Percentiles rank a stretch among this genome's conserved stretches.
Conservation (phyloP, 495 filamentous ascomycete species). For the Penicillium goetzii region DNA sequence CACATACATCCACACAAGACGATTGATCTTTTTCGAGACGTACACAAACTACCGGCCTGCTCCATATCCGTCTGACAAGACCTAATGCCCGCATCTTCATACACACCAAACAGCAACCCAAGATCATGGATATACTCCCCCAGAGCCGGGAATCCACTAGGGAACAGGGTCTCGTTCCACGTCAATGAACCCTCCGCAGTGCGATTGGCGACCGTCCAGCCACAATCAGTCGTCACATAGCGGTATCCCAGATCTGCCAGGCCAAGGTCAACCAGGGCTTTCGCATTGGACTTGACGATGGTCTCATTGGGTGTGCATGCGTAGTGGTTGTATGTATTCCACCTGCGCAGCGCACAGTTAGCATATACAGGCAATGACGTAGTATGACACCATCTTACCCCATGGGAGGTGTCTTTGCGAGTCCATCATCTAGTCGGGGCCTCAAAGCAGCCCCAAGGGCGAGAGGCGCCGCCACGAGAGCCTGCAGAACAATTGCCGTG, state of each 20-base stretch:
- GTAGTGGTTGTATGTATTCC: conserved; percentile 63
- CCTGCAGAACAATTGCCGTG: background rate
- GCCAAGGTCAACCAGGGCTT: conserved; percentile 58
- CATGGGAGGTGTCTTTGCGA: conserved; percentile 40
- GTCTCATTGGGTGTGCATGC: conserved; percentile 51
- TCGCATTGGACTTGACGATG: conserved; percentile 54
- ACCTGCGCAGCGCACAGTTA: conserved; percentile 32
- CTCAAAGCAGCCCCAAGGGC: conserved; percentile 10
- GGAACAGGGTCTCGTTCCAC: conserved; percentile 58
- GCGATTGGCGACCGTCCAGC: conserved; percentile 53
- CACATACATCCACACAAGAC: background rate
- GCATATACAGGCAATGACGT: background rate
- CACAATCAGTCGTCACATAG: conserved; percentile 61
- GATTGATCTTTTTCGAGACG: background rate
- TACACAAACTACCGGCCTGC: conserved; percentile 38
- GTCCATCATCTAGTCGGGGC: conserved; percentile 31
- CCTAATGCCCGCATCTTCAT: conserved; percentile 54
- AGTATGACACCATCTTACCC: conserved; percentile 24
- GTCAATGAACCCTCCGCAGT: conserved; percentile 51
- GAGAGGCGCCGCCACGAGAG: background rate
- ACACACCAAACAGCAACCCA: conserved; percentile 58
- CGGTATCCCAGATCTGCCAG: conserved; percentile 55
- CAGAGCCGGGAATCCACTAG: conserved; percentile 52
- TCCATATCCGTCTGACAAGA: conserved; percentile 34
- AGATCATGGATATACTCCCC: conserved; percentile 53